Evolutionary conservation across 352 stramenopile genomes (phyloP).

Genomic region (Phytopythium vexans): DNA sequence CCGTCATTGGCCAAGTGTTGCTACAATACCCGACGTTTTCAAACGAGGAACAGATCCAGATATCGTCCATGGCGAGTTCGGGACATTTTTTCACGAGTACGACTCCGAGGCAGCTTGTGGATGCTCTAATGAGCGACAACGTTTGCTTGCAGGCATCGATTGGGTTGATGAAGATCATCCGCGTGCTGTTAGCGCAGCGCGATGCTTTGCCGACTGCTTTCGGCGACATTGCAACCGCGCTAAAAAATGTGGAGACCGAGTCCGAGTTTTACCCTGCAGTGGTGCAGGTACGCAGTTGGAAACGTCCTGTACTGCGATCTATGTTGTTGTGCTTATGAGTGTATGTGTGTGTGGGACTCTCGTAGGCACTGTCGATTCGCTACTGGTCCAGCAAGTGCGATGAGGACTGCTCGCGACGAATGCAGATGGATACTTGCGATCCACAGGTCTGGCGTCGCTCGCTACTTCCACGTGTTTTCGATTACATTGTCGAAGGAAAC

Average conservation of each 20-base stretch:
- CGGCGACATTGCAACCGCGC: slow-evolving; percentile 22
- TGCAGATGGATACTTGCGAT: slow-evolving; percentile 19
- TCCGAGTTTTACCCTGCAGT: slow-evolving; percentile 32
- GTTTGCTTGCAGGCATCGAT: slow-evolving; percentile 18
- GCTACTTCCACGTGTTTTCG: slow-evolving; percentile 34
- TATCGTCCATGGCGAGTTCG: neutral
- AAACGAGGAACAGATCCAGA: neutral
- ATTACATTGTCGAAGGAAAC: slow-evolving; percentile 31
- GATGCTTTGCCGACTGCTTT: slow-evolving; percentile 19
- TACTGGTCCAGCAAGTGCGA: slow-evolving; percentile 30
- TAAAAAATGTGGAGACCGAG: slow-evolving; percentile 22
- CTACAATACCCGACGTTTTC: slow-evolving; percentile 14
- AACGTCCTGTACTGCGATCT: neutral
- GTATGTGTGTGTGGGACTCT: neutral
- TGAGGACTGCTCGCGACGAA: slow-evolving; percentile 19
- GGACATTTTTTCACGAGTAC: neutral
- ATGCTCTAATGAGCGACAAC: slow-evolving; percentile 25
- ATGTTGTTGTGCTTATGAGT: neutral
- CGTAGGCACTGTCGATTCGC: slow-evolving; percentile 37
- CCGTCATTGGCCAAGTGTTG: slow-evolving; percentile 24
- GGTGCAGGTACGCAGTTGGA: slow-evolving; percentile 44
- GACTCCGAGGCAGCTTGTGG: neutral
- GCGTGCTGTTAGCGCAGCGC: slow-evolving; percentile 22
- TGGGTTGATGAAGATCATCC: slow-evolving; percentile 27
- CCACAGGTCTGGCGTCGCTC: slow-evolving; percentile 21